Evolutionary conservation across 2,329 filamentous ascomycete species (phyloP), one percentile per base, ranked within the genome.

Genomic region (Tolypocladium album): DNA sequence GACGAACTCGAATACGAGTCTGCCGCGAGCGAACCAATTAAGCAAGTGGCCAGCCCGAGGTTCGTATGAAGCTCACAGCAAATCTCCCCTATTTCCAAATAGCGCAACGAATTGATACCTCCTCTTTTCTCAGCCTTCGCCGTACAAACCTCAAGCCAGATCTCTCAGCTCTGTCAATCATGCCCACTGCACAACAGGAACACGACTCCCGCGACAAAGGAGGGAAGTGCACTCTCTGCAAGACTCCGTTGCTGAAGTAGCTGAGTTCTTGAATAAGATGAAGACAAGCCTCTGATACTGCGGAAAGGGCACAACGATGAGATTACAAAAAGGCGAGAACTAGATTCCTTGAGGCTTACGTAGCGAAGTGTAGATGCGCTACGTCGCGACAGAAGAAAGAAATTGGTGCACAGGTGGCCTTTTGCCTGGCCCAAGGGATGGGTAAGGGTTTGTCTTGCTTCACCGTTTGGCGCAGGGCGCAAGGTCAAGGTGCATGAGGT

Each of bases 1-100:
- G 66, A 71, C 3, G 71, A 72, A 24, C 27, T 71, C n/a, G 67
- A 69, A 5, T 45, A 39, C 22, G 45, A 45, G 17, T 20, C 55
- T 2, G 47, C 50, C 17, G 31, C 27, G 12, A 36, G 31, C 31
- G n/a, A 15, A 4, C 24, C 36, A 7, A 4, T 31, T 38, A 36
- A 20, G 12, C 55, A 45, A 27, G 15, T 11, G 6, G 42, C 12
- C 20, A 40, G 11, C 11, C 38, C 53, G 53, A 57, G 34, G 58
- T 57, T 59, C 20, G 39, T 38, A 4, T 7, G 20, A 20, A 17
- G 9, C 31, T n/a, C 31, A 36, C 1, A 22, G 0, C 27, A 12
- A n/a, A 27, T 3, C 8, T 17, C 7, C 17, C 24, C 15, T 27
- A n/a, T 3, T 4, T 17, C 8, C 27, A 6, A 24, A 8, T 27